Evolutionary conservation across 2,329 filamentous ascomycete genomes (phyloP), one percentile per base, ranked within the genome.

Genomic region (Arthrobotrys sinensis): DNA sequence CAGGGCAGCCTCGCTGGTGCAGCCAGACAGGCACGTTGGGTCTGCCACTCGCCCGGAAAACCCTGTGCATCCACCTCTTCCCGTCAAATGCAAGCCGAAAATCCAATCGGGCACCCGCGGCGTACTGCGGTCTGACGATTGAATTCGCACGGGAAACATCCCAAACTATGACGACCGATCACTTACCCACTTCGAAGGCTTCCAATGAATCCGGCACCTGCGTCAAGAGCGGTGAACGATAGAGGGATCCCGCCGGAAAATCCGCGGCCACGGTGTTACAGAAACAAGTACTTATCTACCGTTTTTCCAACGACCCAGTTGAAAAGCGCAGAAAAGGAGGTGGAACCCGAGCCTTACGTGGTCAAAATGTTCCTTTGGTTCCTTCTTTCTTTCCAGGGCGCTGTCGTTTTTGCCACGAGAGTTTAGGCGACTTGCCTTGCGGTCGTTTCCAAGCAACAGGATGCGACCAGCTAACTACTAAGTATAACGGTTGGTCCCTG

Each of bases 381-480:
- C 7, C 21, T 75, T 24, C 38, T 45, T 55, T 55, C 38, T 53
- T 53, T 67, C 40, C 48, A 48, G 43, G 62, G 40, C 46, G 24
- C 50, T 24, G 21, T 45, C 14, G 36, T 57, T 57, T 76, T 77
- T 71, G 73, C 73, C 73, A 77, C 73, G 66, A 77, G 55, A 60
- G 65, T 52, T 77, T 77, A 77, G 57, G 73, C 73, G 72, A 76
- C 65, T 70, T 69, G 53, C 38, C 70, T 48, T 52, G 46, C 64
- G 48, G 65, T 70, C 65, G 65, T 70, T 68, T 76, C 72, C 72
- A 76, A 69, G 57, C 32, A 68, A 69, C 36, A 76, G 34, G 40
- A 32, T 64, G 28, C 16, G 38, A 36, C 24, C 40, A 45, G 38
- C 24, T 48, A 45, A 19, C 24, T 48, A 32, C n/a, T 50, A 28